These are phyloP conservation scores for Dothidotthia symphoricarpi DNA, from an alignment of 2,329 filamentous ascomycete genomes.

Conservation along the genomic window DNA sequence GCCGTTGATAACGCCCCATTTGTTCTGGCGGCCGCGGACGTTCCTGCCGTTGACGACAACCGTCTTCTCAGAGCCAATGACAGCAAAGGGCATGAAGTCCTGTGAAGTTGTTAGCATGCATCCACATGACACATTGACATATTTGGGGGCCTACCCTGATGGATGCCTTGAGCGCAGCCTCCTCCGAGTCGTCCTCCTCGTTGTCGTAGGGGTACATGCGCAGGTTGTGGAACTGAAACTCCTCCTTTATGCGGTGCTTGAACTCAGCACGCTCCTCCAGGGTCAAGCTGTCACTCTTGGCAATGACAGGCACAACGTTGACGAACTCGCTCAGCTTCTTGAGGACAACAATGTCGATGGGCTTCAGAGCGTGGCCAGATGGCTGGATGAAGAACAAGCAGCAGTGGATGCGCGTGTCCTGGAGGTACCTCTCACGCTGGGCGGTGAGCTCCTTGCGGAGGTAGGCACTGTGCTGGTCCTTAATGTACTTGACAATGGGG, in stretches of 20 bases:
- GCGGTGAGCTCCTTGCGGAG: conserved; percentile 98
- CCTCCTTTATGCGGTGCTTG: conserved; percentile 98
- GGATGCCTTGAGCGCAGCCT: conserved; percentile 86
- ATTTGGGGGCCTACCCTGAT: conserved; percentile 72
- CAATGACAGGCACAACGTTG: conserved; percentile 98
- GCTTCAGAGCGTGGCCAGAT: conserved; percentile 96
- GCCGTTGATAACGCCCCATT: conserved; percentile 96
- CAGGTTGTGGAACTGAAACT: conserved; percentile 99
- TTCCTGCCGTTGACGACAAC: conserved; percentile 97
- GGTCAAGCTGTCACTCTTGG: conserved; percentile 95
- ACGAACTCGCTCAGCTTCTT: conserved; percentile 99
- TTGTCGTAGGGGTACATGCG: conserved; percentile 99
- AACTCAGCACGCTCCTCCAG: conserved; percentile 93
- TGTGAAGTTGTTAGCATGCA: conserved; percentile 46
- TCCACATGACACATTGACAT: neutral
- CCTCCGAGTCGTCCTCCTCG: conserved; percentile 96
- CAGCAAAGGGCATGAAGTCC: conserved; percentile 94
- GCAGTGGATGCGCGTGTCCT: conserved; percentile 98
- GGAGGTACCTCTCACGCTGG: conserved; percentile 97
- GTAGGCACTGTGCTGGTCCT: conserved; percentile 99
- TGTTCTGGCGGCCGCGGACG: conserved; percentile 95
- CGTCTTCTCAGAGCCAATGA: conserved; percentile 96
- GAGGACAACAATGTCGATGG: conserved; percentile 97
- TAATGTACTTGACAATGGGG: conserved; percentile 99
- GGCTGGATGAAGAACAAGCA: conserved; percentile 99